These are phyloP conservation scores for Komagataea norvegica DNA, from an alignment of 1,139 yeast genomes.

Conservation along the genomic window DNA sequence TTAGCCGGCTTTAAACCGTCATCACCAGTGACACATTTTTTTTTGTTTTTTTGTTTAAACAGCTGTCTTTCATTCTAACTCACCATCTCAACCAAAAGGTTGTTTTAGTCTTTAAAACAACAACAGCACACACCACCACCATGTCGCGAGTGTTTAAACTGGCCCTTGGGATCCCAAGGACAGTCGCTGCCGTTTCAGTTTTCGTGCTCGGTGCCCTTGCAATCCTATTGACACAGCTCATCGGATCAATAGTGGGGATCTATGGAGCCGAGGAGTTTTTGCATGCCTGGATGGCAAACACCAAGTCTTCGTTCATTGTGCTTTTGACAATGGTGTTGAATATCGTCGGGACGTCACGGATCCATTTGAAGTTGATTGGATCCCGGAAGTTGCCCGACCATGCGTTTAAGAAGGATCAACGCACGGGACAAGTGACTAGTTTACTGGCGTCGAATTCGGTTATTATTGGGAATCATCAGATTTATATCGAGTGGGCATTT, in stretches of 20 bases:
- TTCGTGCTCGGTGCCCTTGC: constrained; percentile 45
- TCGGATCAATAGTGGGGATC: constrained; percentile 33
- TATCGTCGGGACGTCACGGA: constrained; percentile 35
- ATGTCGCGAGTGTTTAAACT: no score
- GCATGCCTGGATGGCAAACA: constrained; percentile 39
- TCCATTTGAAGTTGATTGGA: constrained; percentile 36
- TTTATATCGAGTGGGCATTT: constrained; percentile 92
- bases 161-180: constrained; percentile 26
- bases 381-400: constrained; percentile 21
- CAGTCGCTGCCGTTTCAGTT: constrained; percentile 31
- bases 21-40: no score
- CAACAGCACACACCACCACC: no score
- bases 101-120: no score
- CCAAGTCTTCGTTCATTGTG: constrained; percentile 48
- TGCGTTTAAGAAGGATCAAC: constrained; percentile 22
- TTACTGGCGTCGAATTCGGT: constrained; percentile 49
- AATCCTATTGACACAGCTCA: constrained; percentile 43
- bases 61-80: no score
- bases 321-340: constrained; percentile 43
- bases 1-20: no score
- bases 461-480: constrained; percentile 81
- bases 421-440: constrained; percentile 5
- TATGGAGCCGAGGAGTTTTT: constrained; percentile 28
- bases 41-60: no score
- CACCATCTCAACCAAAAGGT: no score